Percentiles rank a stretch among this genome's conserved stretches.
These are phyloP conservation scores for Hyaloscypha hepaticicola DNA, from an alignment of 495 filamentous ascomycete species.

Conservation along the genomic window DNA sequence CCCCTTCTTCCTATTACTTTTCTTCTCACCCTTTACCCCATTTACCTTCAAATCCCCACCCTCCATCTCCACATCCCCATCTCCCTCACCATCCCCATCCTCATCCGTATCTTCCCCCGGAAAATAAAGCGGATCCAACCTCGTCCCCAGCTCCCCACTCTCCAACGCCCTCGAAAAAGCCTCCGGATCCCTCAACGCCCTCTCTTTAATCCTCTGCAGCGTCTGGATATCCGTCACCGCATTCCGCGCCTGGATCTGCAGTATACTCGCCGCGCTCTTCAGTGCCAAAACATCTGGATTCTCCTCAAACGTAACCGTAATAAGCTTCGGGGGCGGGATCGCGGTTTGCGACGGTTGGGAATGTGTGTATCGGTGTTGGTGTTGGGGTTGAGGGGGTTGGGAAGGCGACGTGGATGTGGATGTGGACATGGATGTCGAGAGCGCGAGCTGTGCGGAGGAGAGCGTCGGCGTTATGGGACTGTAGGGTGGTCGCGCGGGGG, in stretches of 20 bases:
- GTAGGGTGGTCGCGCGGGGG: constrained; percentile 24
- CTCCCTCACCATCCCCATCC: constrained; percentile 40
- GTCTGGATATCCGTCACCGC: constrained; percentile 66
- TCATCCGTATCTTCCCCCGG: constrained; percentile 36
- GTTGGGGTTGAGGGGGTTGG: not conserved
- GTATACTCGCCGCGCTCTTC: constrained; percentile 71
- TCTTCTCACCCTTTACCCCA: constrained; percentile 15
- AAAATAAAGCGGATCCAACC: constrained; percentile 21
- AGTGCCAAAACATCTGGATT: constrained; percentile 86
- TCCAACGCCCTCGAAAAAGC: constrained; percentile 63
- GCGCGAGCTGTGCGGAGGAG: constrained; percentile 16
- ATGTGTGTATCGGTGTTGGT: constrained; percentile 36
- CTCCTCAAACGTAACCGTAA: constrained; percentile 68
- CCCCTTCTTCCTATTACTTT: constrained; percentile 30
- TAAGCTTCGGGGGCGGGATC: constrained; percentile 43
- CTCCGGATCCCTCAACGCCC: constrained; percentile 65
- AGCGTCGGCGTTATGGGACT: constrained; percentile 30
- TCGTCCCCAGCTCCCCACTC: constrained; percentile 50
- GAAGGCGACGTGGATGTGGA: no score
- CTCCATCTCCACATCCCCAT: not conserved
- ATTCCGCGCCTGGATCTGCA: constrained; percentile 80
- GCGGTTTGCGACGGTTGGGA: constrained; percentile 39
- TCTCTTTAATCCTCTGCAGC: constrained; percentile 60
- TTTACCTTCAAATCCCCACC: not conserved
- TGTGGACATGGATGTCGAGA: no score